phyloP scores from a whole-genome alignment of 192 early-diverging fungal species.

The Coemansia biformis region DNA sequence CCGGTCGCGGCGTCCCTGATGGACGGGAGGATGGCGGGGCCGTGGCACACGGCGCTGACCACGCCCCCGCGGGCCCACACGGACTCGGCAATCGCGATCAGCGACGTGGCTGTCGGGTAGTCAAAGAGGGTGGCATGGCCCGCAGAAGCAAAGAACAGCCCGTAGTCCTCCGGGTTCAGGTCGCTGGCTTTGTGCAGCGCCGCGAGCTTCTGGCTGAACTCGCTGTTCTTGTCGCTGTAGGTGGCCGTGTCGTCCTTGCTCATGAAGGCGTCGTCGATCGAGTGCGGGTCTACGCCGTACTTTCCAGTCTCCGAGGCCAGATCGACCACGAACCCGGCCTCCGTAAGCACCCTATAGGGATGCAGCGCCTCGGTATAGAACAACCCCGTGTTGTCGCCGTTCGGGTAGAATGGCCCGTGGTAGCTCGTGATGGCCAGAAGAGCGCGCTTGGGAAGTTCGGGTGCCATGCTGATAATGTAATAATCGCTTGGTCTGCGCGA shows the following conservation, averaged over 20 bases:
- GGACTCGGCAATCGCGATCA: constrained; percentile 52
- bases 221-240: constrained; percentile 34
- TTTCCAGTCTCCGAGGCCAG: constrained; percentile 53
- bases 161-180: constrained; percentile 47
- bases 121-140: constrained; percentile 55
- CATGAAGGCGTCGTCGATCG: constrained; percentile 41
- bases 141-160: constrained; percentile 53
- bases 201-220: constrained; percentile 44
- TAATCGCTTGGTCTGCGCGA: no score
- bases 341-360: constrained; percentile 41
- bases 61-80: constrained; percentile 53
- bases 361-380: constrained; percentile 56
- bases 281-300: constrained; percentile 53
- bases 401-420: constrained; percentile 49
- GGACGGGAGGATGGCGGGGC: constrained; percentile 61
- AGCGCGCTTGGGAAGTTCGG: constrained; percentile 44
- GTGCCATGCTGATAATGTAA: constrained; percentile 14
- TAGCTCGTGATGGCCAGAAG: constrained; percentile 52
- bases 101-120: constrained; percentile 44
- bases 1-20: constrained; percentile 57
- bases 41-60: constrained; percentile 56
- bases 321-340: constrained; percentile 52
- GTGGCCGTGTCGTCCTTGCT: constrained; percentile 29
- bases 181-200: constrained; percentile 46
- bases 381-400: constrained; percentile 52